Evolutionary conservation across 2,329 filamentous ascomycete species (phyloP).

Genomic region (Purpureocillium lavendulum): DNA sequence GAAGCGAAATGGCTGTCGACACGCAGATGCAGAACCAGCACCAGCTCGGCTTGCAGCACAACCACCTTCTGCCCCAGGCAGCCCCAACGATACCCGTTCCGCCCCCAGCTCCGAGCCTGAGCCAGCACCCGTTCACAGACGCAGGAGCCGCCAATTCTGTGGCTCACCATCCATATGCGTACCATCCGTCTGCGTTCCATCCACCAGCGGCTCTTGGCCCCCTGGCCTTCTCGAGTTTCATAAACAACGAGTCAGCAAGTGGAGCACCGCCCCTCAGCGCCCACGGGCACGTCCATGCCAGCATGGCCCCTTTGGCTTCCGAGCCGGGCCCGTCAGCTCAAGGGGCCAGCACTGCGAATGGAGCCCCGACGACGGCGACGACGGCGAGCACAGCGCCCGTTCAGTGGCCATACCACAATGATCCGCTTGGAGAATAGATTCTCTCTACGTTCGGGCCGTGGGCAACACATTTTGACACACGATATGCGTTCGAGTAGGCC

Average conservation of each 20-base stretch:
- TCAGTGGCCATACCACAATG: slow-evolving; percentile 14
- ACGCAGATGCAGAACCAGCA: slow-evolving; percentile 16
- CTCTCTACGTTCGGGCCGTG: background rate
- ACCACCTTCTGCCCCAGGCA: slow-evolving; percentile 1
- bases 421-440: slow-evolving; percentile 1
- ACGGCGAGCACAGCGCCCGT: slow-evolving; percentile 29
- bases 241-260: slow-evolving; percentile 17
- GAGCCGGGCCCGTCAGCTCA: slow-evolving; percentile 9
- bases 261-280: slow-evolving; percentile 10
- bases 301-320: slow-evolving; percentile 17
- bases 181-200: slow-evolving; percentile 10
- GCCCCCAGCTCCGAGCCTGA: slow-evolving; percentile 15
- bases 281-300: slow-evolving; percentile 17
- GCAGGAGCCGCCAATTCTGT: slow-evolving; percentile 3
- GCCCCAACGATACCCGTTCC: slow-evolving; percentile 18
- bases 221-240: slow-evolving; percentile 16
- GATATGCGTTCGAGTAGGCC: background rate
- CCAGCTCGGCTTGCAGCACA: slow-evolving; percentile 5
- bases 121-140: slow-evolving; percentile 14
- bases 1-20: slow-evolving; percentile 29
- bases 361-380: slow-evolving; percentile 12
- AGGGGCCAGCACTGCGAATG: slow-evolving; percentile 14
- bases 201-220: slow-evolving; percentile 11
- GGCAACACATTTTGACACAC: background rate
- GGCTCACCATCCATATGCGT: slow-evolving; percentile 5